Conservation (phyloP, 176 grass and related monocot genomes). For the Phoenix dactylifera region DNA sequence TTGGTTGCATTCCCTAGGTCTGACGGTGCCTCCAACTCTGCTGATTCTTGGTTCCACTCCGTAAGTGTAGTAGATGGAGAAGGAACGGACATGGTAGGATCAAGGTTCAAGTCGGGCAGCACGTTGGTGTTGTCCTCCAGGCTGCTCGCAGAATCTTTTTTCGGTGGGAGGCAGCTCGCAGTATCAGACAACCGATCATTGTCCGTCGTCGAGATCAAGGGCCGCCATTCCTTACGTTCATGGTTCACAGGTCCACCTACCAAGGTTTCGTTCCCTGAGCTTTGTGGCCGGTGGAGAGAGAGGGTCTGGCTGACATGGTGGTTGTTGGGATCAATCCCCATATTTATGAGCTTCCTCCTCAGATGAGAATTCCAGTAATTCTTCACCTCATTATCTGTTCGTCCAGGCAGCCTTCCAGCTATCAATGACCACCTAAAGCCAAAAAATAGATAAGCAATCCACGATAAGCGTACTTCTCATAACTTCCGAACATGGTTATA, state of each 20-base stretch:
- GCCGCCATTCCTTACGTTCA: no score
- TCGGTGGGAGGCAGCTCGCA: not conserved
- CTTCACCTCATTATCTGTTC: slow-evolving; percentile 30
- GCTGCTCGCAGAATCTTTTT: not conserved
- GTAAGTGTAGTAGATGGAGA: not conserved
- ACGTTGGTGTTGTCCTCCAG: not conserved
- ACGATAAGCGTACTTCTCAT: no score
- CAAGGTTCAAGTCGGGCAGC: slow-evolving; percentile 18
- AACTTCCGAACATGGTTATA: no score
- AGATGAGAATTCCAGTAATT: slow-evolving; percentile 34
- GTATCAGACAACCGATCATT: not conserved
- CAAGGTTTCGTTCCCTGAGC: no score
- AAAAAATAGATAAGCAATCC: no score
- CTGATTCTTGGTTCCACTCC: not conserved
- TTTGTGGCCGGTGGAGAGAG: not conserved
- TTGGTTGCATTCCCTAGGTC: not conserved
- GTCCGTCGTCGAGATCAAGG: not conserved
- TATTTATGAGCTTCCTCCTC: slow-evolving; percentile 7
- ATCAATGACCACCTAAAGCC: slow-evolving; percentile 33
- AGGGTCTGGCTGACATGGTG: not conserved
- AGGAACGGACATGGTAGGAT: slow-evolving; percentile 4
- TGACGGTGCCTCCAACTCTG: not conserved
- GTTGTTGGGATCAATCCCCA: slow-evolving; percentile 5
- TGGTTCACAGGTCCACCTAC: no score
- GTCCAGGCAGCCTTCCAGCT: slow-evolving; percentile 41